A percentile compares a stretch with the other conserved stretches of the same genome.
These are phyloP conservation scores for Botrytis tulipae DNA, from an alignment of 2,329 filamentous ascomycete genomes.

Conservation along the genomic window DNA sequence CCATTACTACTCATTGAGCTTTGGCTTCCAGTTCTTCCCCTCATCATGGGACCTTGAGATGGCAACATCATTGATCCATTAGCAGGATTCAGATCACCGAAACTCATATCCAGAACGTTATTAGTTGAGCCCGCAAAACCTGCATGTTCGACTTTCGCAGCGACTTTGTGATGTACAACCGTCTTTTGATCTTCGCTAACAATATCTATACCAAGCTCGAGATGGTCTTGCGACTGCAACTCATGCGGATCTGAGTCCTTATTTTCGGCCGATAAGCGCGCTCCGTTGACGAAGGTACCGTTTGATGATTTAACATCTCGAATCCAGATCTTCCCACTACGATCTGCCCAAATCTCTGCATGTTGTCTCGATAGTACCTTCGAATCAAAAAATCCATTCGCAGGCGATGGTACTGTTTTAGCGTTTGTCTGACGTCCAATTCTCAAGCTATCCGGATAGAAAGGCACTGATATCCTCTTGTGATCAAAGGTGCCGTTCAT, in stretches of 20 bases:
- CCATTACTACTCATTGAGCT: conserved; percentile 60
- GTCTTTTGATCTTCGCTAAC: conserved; percentile 98
- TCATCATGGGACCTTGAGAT: conserved; percentile 64
- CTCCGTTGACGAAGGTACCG: conserved; percentile 95
- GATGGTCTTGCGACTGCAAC: conserved; percentile 82
- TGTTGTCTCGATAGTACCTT: conserved; percentile 96
- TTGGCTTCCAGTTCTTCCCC: conserved; percentile 68
- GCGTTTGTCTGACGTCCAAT: conserved; percentile 97
- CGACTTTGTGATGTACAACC: conserved; percentile 97
- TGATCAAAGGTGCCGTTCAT: conserved; percentile 96
- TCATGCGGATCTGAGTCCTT: conserved; percentile 95
- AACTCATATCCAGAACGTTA: conserved; percentile 83
- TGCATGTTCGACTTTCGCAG: conserved; percentile 93
- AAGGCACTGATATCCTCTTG: conserved; percentile 93
- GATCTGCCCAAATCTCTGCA: conserved; percentile 90
- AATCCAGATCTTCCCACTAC: conserved; percentile 87
- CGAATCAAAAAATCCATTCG: conserved; percentile 96
- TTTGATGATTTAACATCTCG: conserved; percentile 98
- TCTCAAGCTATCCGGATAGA: conserved; percentile 86
- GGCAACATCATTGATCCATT: conserved; percentile 68
- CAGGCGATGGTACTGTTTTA: conserved; percentile 85
- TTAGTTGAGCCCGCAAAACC: conserved; percentile 74
- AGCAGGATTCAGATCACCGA: conserved; percentile 84
- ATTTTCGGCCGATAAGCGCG: conserved; percentile 87
- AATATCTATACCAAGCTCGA: conserved; percentile 97